Percentiles rank a stretch among this genome's conserved stretches.
phyloP scores from a whole-genome alignment of 495 filamentous ascomycete genomes.

The Trichoderma virens region DNA sequence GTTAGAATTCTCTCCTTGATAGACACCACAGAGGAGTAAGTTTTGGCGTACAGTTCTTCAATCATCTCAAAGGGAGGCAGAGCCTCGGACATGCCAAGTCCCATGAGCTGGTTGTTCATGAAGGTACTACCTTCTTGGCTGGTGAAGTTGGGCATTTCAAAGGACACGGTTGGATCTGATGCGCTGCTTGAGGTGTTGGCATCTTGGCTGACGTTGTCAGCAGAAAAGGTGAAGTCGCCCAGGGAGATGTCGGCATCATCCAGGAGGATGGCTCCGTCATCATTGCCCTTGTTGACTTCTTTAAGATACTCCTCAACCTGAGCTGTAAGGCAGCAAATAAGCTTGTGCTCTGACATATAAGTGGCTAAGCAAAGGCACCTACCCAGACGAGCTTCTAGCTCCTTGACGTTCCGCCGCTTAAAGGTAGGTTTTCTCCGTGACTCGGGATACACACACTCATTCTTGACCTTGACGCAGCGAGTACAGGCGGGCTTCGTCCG shows the following conservation, averaged over 20 bases:
- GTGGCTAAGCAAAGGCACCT: slow-evolving; percentile 15
- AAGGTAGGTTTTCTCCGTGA: slow-evolving; percentile 78
- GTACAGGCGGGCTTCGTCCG: slow-evolving; percentile 60
- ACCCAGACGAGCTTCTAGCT: slow-evolving; percentile 76
- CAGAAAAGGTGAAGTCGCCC: not conserved
- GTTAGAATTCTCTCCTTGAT: slow-evolving; percentile 8
- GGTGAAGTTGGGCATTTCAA: slow-evolving; percentile 4
- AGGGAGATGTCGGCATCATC: not conserved
- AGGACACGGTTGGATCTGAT: not conserved
- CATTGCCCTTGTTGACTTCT: slow-evolving; percentile 21
- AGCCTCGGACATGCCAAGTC: slow-evolving; percentile 34
- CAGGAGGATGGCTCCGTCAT: not conserved
- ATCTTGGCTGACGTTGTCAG: not conserved
- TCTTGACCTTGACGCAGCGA: slow-evolving; percentile 60
- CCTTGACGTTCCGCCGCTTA: slow-evolving; percentile 81
- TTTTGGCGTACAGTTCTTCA: slow-evolving; percentile 37
- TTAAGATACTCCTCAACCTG: slow-evolving; percentile 41
- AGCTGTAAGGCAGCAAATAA: slow-evolving; percentile 21
- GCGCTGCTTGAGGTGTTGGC: not conserved
- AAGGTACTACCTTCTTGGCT: not conserved
- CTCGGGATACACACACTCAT: slow-evolving; percentile 76
- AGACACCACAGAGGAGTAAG: not conserved
- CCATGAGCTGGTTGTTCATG: slow-evolving; percentile 22
- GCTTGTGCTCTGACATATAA: not conserved
- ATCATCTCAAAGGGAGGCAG: slow-evolving; percentile 38